phyloP scores from a whole-genome alignment of 1,284 basidiomycete genomes.

The Malassezia furfur region DNA sequence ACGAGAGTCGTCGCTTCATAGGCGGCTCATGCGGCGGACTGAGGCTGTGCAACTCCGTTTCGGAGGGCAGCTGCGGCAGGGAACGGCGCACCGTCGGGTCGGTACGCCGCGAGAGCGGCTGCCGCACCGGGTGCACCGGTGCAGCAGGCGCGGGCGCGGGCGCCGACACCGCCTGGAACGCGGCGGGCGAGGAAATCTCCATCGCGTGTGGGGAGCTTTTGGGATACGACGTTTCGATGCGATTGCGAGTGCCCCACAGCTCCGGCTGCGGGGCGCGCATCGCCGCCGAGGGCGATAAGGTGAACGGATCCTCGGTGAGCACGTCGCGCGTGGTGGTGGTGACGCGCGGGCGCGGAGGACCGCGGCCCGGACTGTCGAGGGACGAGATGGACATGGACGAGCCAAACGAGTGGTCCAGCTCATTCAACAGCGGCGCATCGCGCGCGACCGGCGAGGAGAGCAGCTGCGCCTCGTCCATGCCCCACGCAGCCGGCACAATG shows the following conservation, averaged over 20 bases:
- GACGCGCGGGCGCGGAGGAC: constrained; percentile 5
- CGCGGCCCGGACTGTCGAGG: constrained; percentile 25
- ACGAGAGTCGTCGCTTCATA: constrained; percentile 11
- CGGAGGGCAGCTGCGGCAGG: constrained; percentile 5
- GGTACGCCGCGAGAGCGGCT: background rate
- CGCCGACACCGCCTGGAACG: background rate
- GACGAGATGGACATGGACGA: constrained; percentile 47
- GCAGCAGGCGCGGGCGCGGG: background rate
- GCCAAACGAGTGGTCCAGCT: constrained; percentile 43
- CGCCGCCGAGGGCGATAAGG: background rate
- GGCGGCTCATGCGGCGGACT: constrained; percentile 8
- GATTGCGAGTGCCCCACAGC: background rate
- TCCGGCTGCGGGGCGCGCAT: background rate
- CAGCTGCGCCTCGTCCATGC: constrained; percentile 1
- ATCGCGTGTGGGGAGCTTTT: constrained; percentile 40
- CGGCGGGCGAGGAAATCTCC: constrained; percentile 36
- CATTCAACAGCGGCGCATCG: constrained; percentile 8
- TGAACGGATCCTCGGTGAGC: constrained; percentile 12
- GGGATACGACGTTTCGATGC: constrained; percentile 16
- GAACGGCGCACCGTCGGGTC: constrained; percentile 6
- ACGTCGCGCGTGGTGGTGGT: background rate
- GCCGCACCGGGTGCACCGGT: background rate
- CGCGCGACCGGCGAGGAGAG: background rate
- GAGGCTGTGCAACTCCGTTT: background rate
- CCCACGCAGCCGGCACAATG: constrained; percentile 1